Evolutionary conservation across 2,329 filamentous ascomycete species (phyloP).

Genomic region (Xylaria sp.): DNA sequence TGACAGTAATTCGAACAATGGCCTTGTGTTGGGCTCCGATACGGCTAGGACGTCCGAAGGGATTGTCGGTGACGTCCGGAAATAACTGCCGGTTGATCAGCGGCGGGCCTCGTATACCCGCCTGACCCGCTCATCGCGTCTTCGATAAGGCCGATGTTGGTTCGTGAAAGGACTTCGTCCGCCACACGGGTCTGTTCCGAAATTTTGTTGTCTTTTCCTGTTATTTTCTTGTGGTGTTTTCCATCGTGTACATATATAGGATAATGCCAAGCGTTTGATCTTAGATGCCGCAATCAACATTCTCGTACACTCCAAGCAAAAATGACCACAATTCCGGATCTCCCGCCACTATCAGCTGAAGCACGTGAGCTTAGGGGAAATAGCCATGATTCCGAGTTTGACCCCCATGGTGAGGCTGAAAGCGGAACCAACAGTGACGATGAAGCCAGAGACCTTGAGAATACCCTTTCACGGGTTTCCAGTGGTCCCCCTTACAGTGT

Average conservation of each 20-base stretch:
- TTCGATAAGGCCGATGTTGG: conserved; percentile 26
- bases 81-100: conserved; percentile 29
- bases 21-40: conserved; percentile 13
- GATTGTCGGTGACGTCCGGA: conserved; percentile 7
- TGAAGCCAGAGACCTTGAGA: conserved; percentile 47
- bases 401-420: conserved; percentile 32
- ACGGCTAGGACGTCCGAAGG: conserved; percentile 15
- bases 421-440: conserved; percentile 31
- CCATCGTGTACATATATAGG: background rate
- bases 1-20: background rate
- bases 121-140: conserved; percentile 26
- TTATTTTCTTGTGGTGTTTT: background rate
- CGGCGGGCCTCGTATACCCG: conserved; percentile 17
- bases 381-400: conserved; percentile 27
- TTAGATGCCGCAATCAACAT: background rate
- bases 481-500: conserved; percentile 55
- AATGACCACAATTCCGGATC: conserved; percentile 19
- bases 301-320: background rate
- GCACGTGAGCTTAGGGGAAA: conserved; percentile 14
- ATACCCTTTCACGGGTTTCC: conserved; percentile 49
- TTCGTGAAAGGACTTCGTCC: background rate
- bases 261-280: background rate
- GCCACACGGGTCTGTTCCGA: background rate
- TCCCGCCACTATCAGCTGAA: conserved; percentile 5
- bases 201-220: background rate